Evolutionary conservation across 2,329 filamentous ascomycete genomes (phyloP).

Genomic region (Huntiella moniliformis): DNA sequence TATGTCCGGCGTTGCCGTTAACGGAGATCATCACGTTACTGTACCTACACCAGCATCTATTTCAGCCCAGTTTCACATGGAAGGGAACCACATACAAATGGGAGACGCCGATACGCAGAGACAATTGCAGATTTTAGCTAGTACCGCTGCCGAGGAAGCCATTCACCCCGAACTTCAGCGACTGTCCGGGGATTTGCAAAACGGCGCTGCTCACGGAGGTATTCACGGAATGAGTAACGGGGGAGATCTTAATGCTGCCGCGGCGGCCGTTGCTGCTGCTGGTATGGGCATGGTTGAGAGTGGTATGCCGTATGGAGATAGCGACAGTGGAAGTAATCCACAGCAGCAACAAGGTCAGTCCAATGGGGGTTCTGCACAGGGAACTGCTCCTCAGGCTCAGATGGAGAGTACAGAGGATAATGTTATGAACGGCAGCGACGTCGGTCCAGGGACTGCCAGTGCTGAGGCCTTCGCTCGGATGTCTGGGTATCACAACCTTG

Average conservation of each 20-base stretch:
- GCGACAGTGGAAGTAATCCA: background rate
- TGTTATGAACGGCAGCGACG: background rate
- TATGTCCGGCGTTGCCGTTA: background rate
- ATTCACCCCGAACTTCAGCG: conserved; percentile 16
- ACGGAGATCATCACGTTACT: background rate
- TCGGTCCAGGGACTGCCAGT: conserved; percentile 15
- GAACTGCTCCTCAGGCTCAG: too few relatives aligned
- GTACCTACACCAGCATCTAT: background rate
- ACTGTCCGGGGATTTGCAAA: conserved; percentile 10
- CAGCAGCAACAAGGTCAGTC: conserved; percentile 1
- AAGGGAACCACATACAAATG: conserved; percentile 5
- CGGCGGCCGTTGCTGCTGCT: conserved; percentile 7
- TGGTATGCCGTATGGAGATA: background rate
- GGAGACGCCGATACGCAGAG: conserved; percentile 11
- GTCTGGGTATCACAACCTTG: conserved; percentile 28
- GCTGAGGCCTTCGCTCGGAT: conserved; percentile 29
- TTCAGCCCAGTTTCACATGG: conserved; percentile 6
- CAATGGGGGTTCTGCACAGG: background rate
- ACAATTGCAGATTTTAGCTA: conserved; percentile 13
- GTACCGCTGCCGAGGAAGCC: conserved; percentile 13
- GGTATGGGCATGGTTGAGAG: conserved; percentile 6
- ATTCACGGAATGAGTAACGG: background rate
- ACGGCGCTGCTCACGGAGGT: background rate
- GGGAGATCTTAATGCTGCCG: conserved; percentile 9
- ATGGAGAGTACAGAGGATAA: too few relatives aligned